Base-by-base conservation (phyloP, 805 yeast genomes). In the Clavispora fructus region DNA sequence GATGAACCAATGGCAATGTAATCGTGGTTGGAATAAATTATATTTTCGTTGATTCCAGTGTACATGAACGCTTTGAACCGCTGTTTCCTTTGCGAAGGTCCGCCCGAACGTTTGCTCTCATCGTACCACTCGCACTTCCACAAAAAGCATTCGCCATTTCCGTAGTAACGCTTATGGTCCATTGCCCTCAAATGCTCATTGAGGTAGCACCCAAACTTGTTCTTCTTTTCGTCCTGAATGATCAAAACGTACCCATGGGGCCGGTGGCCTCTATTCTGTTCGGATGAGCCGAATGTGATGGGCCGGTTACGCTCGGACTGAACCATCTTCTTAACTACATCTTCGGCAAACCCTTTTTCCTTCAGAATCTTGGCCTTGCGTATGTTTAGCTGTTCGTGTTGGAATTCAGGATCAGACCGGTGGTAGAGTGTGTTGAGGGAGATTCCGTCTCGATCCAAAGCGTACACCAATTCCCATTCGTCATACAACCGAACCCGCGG, bases 121-220 rank as follows among this genome's bases (percentile, higher is more conserved):
- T 54, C 65, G 62, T 43, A 73, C 72, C 60, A 65, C 50, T 80
- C 86, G n/a, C 78, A 59, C 53, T 83, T 86, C 96, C 97, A 92
- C 19, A 92, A 71, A 57, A 94, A 91, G 60, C 98, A 90, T 63
- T 92, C 97, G 0, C 97, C 97, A 65, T 91, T 91, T 0, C 99
- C 99, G 56, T 83, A 86, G 66, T 83, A 92, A 47, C 87, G 74
- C 56, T 79, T 80, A 41, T 78, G 78, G 42, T 87, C 95, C 47
- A 83, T 77, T 1, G 90, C 85, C 48, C 78, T 81, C 48, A 87
- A 74, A 45, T 77, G 72, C 54, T 87, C 96, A 62, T 89, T 89
- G 41, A 82, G 54, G 61, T 80, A 91, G 12, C 88, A 84, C 0
- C 97, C 97, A 68, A 91, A 90, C 38, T 79, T 64, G 26, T 79